phyloP scores from a whole-genome alignment of 169 alveolate species.

The Babesia microti region DNA sequence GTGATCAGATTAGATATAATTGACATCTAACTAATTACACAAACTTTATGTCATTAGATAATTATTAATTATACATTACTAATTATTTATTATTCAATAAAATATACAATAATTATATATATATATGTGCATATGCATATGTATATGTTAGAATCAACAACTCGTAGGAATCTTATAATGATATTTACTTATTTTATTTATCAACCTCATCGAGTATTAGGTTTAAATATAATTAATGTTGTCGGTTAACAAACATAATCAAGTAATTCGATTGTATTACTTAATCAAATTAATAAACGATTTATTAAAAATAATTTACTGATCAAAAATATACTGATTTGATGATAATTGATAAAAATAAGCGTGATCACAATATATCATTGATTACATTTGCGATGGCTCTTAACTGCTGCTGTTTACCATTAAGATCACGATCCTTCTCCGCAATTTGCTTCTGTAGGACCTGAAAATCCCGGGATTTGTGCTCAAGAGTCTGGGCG shows the following conservation, averaged over 20 bases:
- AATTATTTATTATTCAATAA: background rate
- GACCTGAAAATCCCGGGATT: background rate
- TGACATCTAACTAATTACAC: background rate
- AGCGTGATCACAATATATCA: background rate
- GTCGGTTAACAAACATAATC: background rate
- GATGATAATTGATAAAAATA: background rate
- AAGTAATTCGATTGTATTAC: background rate
- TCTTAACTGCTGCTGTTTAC: constrained; percentile 6
- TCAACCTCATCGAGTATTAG: background rate
- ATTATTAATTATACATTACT: constrained; percentile 22
- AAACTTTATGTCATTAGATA: constrained; percentile 6
- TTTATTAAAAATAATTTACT: background rate
- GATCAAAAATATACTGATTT: background rate
- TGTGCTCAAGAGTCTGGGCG: constrained; percentile 2
- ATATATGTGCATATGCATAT: background rate
- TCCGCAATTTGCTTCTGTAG: constrained; percentile 1
- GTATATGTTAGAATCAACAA: background rate
- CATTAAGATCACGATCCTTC: constrained; percentile 15
- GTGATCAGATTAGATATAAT: background rate
- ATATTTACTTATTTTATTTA: background rate
- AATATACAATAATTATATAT: background rate
- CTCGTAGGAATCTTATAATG: constrained; percentile 1
- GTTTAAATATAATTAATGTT: background rate
- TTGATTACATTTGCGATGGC: constrained; percentile 5
- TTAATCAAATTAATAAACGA: background rate